These are phyloP conservation scores for Eutrema japonicum DNA, from an alignment of 345 rosid genomes.

Conservation along the genomic window DNA sequence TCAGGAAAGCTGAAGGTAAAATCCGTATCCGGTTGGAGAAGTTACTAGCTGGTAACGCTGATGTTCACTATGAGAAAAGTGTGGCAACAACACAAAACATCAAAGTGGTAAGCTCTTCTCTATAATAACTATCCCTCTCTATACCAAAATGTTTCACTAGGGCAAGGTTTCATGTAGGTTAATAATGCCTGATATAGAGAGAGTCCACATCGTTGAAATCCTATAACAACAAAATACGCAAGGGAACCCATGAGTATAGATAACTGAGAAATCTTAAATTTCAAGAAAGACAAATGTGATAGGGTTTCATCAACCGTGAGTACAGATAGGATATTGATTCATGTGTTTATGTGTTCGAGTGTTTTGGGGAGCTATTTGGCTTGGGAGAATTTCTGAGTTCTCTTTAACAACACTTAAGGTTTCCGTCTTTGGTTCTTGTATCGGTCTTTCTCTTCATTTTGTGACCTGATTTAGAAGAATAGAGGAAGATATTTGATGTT, in stretches of 20 bases:
- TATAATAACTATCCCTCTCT: neutral
- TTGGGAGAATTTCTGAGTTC: neutral
- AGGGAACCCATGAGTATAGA: too few species aligned
- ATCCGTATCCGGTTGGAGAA: conserved; percentile 76
- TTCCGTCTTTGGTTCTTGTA: conserved; percentile 21
- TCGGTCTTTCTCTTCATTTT: neutral
- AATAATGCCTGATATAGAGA: neutral
- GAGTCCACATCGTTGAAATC: neutral
- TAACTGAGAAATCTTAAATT: neutral
- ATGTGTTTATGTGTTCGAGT: neutral
- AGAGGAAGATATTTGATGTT: conserved; percentile 21
- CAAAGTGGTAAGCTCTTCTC: conserved; percentile 58
- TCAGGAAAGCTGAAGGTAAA: conserved; percentile 91
- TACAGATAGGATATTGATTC: conserved; percentile 8
- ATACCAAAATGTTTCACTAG: neutral
- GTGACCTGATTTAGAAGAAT: neutral
- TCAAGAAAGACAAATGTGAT: neutral
- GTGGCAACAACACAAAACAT: conserved; percentile 70
- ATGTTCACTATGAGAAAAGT: conserved; percentile 72
- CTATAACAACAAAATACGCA: neutral
- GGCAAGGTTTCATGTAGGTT: neutral
- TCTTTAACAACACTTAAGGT: neutral
- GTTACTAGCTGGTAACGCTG: conserved; percentile 64
- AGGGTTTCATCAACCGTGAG: neutral
- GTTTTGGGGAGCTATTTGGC: neutral